phyloP scores from a whole-genome alignment of 164 flowering plant species.

The Magnolia officinalis region DNA sequence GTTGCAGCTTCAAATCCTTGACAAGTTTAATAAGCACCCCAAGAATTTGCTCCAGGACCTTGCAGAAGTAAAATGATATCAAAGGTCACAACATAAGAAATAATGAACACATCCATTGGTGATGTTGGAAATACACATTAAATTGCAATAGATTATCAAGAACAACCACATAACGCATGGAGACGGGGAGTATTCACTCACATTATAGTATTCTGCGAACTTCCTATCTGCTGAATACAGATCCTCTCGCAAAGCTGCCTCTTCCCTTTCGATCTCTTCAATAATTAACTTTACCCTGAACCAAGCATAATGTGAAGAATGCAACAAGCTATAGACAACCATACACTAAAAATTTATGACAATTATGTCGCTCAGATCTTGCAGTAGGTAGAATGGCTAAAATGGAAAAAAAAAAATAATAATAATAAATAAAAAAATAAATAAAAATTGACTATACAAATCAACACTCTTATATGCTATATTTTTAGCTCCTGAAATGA shows the following conservation, averaged over 20 bases:
- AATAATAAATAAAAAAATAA: too few relatives aligned
- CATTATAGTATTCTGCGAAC: slow-evolving; percentile 92
- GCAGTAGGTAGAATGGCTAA: neutral
- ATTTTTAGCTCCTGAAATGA: neutral
- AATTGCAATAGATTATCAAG: neutral
- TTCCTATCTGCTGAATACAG: slow-evolving; percentile 91
- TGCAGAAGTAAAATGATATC: slow-evolving; percentile 13
- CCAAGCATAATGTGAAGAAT: slow-evolving; percentile 1
- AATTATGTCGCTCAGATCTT: neutral
- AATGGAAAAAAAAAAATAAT: neutral
- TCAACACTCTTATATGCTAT: neutral
- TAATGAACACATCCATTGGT: neutral
- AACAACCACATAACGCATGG: neutral
- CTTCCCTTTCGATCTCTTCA: slow-evolving; percentile 94
- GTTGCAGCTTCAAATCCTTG: slow-evolving; percentile 91
- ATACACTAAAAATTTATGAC: neutral
- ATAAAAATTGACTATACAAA: neutral
- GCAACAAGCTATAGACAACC: neutral
- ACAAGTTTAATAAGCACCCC: slow-evolving; percentile 94
- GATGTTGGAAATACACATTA: neutral
- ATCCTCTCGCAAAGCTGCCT: slow-evolving; percentile 74
- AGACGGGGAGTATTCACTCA: slow-evolving; percentile 23
- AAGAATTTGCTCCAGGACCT: slow-evolving; percentile 97
- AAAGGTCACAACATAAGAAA: neutral
- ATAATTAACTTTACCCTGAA: slow-evolving; percentile 77